Percentiles rank a stretch among this genome's conserved stretches.
phyloP scores from a whole-genome alignment of 192 early-diverging fungal species.

The Backusella mclennaniae region DNA sequence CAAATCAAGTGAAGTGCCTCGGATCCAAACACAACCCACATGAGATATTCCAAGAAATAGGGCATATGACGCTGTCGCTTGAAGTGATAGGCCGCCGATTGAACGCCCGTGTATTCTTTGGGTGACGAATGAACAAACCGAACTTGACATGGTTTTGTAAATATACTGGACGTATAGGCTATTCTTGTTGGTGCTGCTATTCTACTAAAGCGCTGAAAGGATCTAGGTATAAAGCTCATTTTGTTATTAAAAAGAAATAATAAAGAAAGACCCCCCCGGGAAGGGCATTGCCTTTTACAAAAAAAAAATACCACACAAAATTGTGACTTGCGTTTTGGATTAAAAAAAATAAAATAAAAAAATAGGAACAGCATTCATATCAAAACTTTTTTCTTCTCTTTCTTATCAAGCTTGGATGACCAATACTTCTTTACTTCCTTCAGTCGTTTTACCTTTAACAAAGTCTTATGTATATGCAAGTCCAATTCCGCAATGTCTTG shows the following conservation, averaged over 20 bases:
- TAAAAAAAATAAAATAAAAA: background rate
- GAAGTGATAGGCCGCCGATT: constrained; percentile 34
- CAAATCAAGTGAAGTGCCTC: constrained; percentile 40
- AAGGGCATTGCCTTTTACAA: background rate
- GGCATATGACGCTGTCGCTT: constrained; percentile 32
- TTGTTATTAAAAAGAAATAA: background rate
- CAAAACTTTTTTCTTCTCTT: background rate
- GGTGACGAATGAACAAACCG: constrained; percentile 12
- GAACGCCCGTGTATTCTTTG: constrained; percentile 14
- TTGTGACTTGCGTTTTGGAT: background rate
- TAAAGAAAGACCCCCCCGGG: background rate
- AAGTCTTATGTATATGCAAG: constrained; percentile 45
- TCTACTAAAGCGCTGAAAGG: background rate
- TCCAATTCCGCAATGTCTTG: constrained; percentile 23
- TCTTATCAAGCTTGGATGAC: background rate
- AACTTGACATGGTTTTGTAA: background rate
- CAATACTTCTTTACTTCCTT: constrained; percentile 7
- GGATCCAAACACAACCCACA: constrained; percentile 42
- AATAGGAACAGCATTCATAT: background rate
- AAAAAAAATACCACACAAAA: background rate
- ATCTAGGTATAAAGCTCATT: constrained; percentile 4
- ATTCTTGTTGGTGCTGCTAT: background rate
- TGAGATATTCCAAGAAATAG: constrained; percentile 38
- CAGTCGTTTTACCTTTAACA: constrained; percentile 24
- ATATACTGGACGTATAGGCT: background rate